Base-by-base conservation (phyloP, 768 basidiomycete species). In the Leccinum olivaceopallidum region DNA sequence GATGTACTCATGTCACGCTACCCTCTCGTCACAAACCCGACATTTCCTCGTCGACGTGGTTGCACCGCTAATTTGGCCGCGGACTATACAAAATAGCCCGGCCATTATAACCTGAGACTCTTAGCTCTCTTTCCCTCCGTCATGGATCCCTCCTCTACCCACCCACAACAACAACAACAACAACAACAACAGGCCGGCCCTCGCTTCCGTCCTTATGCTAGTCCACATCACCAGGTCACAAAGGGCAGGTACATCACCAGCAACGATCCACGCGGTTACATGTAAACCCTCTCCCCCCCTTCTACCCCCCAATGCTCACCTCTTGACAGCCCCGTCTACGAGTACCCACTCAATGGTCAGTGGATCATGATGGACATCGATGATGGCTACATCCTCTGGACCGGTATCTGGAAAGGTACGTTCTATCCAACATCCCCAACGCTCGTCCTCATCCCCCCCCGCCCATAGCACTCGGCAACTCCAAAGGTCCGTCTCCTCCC, bases 341-440 rank as follows among this genome's bases (percentile, higher is more conserved):
- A 95, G 71, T 95, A 94, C 67, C 91, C 90, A 2, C 79, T 95
- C 58, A 92, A 92, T 63, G 89, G 88, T 22, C 92, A 94, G 69
- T 93, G 92, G 90, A 91, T 95, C 69, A 94, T 95, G 93, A 92
- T 94, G 85, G 93, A 95, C 77, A 89, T 92, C 69, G 93, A 95
- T 71, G 92, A 94, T 71, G 93, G 93, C 4, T 94, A 92, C 72
- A 88, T 95, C 60, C 79, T 94, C 18, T 95, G 93, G 92, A 95
- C 94, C 1, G 90, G 92, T 10, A 95, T 95, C 56, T 95, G 93
- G 93, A 95, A 95, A 81, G 92, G 92, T 92, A 60, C 61, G 78
- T 62, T 22, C 5, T 10, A 22, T 47, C 10, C 20, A 10, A 12
- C 44, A 20, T 0, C n/a, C 18, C 39, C 26, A 28, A 24, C 42